Base-by-base conservation (phyloP, 1,139 yeast species). In the Lodderomyces parapsilosis region DNA sequence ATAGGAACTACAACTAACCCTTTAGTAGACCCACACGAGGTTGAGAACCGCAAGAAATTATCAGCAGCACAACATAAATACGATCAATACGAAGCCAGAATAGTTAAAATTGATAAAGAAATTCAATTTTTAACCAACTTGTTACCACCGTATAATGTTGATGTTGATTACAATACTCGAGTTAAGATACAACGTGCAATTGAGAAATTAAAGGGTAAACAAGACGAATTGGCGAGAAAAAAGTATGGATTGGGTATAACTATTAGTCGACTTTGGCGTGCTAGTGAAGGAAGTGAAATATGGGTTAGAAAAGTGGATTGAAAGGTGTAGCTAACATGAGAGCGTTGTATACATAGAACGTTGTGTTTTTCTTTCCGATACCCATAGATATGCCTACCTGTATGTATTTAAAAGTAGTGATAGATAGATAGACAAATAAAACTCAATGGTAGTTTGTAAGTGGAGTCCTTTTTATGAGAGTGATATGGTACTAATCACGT, bases 61-160 rank as follows among this genome's bases (percentile, higher is more conserved):
- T 24, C 37, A 14, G 35, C 33, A 18, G 61, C 65, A 2, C 75
- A 71, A 53, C 51, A 52, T 25, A 70, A 69, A 51, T 68, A 69
- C 47, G 75, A 71, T 41, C 65, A 58, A 43, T 68, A 65, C 45
- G 62, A 54, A 18, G 52, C 52, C 25, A 58, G 68, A 34, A 65
- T 71, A 19, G 54, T 44, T 23, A 73, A 73, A 47, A 72, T 73
- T 42, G 60, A 68, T 25, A 71, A 72, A 54, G 78, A 73, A 46
- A 65, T 73, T 30, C 56, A 56, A 17, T 73, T 71, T 46, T 63
- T 73, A 48, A 52, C 61, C 24, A 67, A 65, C 41, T 59, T 73
- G 34, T 64, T 73, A 37, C 78, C 78, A 2, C 78, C 78, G 1
- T 68, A 62, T 50, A 72, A 71, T 47, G 75, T 71, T 34, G 77